Percentiles rank a stretch among this genome's conserved stretches.
phyloP scores from a whole-genome alignment of 2,329 filamentous ascomycete genomes.

The Gliomastix tumulicola region DNA sequence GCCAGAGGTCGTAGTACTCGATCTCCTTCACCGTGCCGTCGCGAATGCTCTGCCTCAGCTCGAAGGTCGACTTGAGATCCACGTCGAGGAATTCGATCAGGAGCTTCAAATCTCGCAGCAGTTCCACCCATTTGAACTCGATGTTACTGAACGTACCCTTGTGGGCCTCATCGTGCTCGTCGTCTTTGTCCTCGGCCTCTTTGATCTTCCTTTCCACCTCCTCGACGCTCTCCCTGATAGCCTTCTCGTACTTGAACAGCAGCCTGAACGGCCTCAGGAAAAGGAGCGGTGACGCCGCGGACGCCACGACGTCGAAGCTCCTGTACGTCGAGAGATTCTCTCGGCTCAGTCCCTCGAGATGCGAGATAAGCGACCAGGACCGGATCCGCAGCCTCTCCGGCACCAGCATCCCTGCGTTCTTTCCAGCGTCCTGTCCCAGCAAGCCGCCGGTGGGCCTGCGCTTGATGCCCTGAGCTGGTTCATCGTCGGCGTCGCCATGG shows the following conservation, averaged over 20 bases:
- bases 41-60: slow-evolving; percentile 3
- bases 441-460: too few relatives aligned
- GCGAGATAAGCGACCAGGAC: slow-evolving; percentile 1
- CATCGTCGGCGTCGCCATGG: not conserved
- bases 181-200: not conserved
- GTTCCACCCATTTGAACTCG: slow-evolving; percentile 1
- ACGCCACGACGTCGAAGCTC: not conserved
- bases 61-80: slow-evolving; percentile 5
- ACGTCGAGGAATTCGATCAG: slow-evolving; percentile 8
- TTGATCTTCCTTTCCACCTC: not conserved
- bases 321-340: fast-evolving
- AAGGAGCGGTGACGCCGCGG: not conserved
- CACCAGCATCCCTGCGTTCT: too few relatives aligned
- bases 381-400: slow-evolving; percentile 2
- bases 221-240: slow-evolving; percentile 2
- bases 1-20: slow-evolving; percentile 8
- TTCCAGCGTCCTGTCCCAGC: too few relatives aligned
- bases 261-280: slow-evolving; percentile 7
- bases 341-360: not conserved
- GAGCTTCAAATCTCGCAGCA: slow-evolving; percentile 4
- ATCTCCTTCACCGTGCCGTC: slow-evolving; percentile 6
- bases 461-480: not conserved
- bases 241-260: slow-evolving; percentile 2
- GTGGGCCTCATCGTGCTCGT: not conserved
- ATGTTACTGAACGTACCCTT: not conserved